Evolutionary conservation across 148 eudicot genomes (phyloP), one percentile per base, ranked within the genome.

Genomic region (Vaccinium macrocarpon): DNA sequence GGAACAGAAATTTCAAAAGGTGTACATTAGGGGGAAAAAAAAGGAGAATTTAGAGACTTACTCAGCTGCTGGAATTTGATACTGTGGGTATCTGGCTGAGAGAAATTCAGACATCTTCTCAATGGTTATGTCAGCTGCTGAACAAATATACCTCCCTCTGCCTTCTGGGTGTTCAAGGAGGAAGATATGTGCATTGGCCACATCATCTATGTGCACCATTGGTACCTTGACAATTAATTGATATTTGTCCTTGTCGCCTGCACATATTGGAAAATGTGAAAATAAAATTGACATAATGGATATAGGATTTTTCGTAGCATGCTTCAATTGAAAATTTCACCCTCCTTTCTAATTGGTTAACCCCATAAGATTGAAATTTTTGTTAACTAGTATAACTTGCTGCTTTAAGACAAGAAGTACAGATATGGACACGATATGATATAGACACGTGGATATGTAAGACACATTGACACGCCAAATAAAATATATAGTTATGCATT

Each of bases 61-160:
- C 86, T 72, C 61, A 18, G 61, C 62, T 4, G 75, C 49, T 48
- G 81, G 81, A 48, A 42, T 71, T 8, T 79, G 78, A 73, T 68
- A 86, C 2, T 83, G 81, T 19, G 88, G 85, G 68, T 71, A 86
- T 79, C 38, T 83, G 16, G 74, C 46, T 50, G 83, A 86, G 0
- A 88, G 72, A 76, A 86, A 86, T 50, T 86, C 73, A 19, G 81
- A 84, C 80, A 88, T 29, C 73, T 82, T 29, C 1, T 81, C 49
- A 6, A 59, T 8, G 9, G 84, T 81, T 13, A 84, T 21, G 1
- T 74, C 51, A 50, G 53, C 48, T 6, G 85, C 32, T 23, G 86
- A 64, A 56, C 86, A 86, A 29, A 84, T 84, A 59, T 88, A 88
- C 62, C 90, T 84, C 70, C 90, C 90, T 42, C 86, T 77, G 50